Evolutionary conservation across 495 filamentous ascomycete genomes (phyloP), one percentile per base, ranked within the genome.

Genomic region (Tuber melanosporum): DNA sequence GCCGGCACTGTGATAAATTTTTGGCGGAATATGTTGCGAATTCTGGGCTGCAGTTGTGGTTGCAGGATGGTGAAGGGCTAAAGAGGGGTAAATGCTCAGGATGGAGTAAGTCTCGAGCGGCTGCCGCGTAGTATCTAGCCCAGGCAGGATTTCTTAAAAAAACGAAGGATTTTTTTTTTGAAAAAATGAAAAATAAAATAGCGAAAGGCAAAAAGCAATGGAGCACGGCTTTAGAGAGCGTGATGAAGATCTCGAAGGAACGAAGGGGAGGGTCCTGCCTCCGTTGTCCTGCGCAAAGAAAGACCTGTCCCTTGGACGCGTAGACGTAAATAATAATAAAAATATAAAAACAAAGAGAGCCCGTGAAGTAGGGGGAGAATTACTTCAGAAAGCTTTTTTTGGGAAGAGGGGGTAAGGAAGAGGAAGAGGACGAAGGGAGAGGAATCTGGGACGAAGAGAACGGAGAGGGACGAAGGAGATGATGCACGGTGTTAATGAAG

Each of bases 251-350:
- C 78, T 76, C 78, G 81, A 83, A 81, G 80, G 82, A 83, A 81
- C 79, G 82, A 83, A 82, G 79, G 74, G 82, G 82, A 83, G 82
- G 82, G 79, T 81, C 82, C 82, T 83, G 82, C 82, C 82, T 83
- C 82, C 80, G 78, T 83, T 81, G 82, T 83, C 82, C 73, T 81
- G 82, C 82, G 82, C 75, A 83, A 78, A 83, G 82, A 83, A 83
- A 83, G 82, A 74, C 82, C 82, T 72, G 82, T 83, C 81, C 75
- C 76, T 83, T 83, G 76, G 81, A 83, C 82, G 82, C 82, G 82
- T 79, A 74, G 77, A 81, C 79, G 77, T 74, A 81, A 75, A 79
- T 78, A 83, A 81, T 79, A 83, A 83, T 32, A 81, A 83, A 83
- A 83, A 82, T 74, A 83, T 73, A 81, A 80, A 82, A 82, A 83